Percentiles rank a stretch among this genome's conserved stretches.
Evolutionary conservation across 148 eudicot genomes (phyloP).

Genomic region (Chenopodium suecicum): DNA sequence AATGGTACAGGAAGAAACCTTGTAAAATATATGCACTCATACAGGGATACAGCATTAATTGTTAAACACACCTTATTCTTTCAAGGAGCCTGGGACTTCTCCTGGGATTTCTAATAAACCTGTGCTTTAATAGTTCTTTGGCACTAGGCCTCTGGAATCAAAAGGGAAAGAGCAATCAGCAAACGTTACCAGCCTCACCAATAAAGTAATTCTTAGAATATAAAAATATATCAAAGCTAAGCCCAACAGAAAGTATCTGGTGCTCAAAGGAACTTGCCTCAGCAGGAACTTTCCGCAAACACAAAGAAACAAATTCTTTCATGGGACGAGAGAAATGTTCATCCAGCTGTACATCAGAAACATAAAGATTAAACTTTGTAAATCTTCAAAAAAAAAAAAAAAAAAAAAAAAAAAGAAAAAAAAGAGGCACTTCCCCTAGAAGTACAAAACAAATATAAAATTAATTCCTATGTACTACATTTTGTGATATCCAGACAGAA

Average conservation of each 20-base stretch:
- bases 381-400: background rate
- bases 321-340: slow-evolving; percentile 94
- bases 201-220: background rate
- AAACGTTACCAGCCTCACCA: background rate
- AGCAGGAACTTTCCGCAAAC: slow-evolving; percentile 77
- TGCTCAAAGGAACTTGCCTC: slow-evolving; percentile 53
- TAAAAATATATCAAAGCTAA: background rate
- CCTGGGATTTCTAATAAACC: slow-evolving; percentile 78
- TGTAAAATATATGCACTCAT: background rate
- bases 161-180: slow-evolving; percentile 7
- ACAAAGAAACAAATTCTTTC: slow-evolving; percentile 86
- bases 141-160: slow-evolving; percentile 89
- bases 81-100: slow-evolving; percentile 88
- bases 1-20: background rate
- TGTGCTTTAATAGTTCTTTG: slow-evolving; percentile 86
- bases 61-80: slow-evolving; percentile 69
- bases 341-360: slow-evolving; percentile 65
- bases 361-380: slow-evolving; percentile 20
- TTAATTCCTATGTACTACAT: background rate
- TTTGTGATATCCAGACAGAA: background rate
- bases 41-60: background rate
- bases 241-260: slow-evolving; percentile 7
- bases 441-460: background rate
- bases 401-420: background rate
- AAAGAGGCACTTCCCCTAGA: background rate